Evolutionary conservation across 2,329 filamentous ascomycete species (phyloP).

Genomic region (Fusarium luffae): DNA sequence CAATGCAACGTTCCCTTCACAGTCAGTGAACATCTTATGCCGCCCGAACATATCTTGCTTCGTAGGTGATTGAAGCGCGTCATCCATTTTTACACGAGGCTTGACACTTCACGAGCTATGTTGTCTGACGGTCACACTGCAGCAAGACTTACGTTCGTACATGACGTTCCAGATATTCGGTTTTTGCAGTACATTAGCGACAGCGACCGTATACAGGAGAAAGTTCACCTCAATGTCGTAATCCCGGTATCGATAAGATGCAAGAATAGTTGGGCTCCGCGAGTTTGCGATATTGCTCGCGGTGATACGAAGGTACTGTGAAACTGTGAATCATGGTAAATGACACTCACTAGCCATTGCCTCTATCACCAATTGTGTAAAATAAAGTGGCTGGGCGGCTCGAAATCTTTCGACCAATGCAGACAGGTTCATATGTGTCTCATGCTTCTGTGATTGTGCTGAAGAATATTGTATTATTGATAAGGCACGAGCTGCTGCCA

Average conservation of each 20-base stretch:
- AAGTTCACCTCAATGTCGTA: no score
- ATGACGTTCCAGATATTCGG: not conserved
- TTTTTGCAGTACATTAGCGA: no score
- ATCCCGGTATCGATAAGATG: not conserved
- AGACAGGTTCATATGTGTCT: no score
- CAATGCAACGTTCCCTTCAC: not conserved
- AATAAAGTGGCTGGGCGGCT: no score
- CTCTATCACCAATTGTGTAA: no score
- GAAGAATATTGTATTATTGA: no score
- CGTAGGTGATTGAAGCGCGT: not conserved
- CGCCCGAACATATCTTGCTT: not conserved
- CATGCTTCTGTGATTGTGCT: no score
- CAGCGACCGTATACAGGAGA: no score
- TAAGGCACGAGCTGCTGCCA: no score
- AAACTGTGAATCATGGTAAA: not conserved
- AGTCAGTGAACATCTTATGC: not conserved
- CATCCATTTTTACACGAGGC: not conserved
- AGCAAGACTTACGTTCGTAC: not conserved
- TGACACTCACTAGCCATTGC: no score
- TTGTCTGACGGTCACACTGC: not conserved
- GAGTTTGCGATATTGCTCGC: not conserved
- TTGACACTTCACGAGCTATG: not conserved
- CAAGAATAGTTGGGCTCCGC: not conserved
- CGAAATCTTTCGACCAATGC: no score
- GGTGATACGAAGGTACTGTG: not conserved